Percentiles rank a stretch among this genome's conserved stretches.
Evolutionary conservation across 805 yeast genomes (phyloP).

Genomic region (Wickerhamiella kurtzmanii): DNA sequence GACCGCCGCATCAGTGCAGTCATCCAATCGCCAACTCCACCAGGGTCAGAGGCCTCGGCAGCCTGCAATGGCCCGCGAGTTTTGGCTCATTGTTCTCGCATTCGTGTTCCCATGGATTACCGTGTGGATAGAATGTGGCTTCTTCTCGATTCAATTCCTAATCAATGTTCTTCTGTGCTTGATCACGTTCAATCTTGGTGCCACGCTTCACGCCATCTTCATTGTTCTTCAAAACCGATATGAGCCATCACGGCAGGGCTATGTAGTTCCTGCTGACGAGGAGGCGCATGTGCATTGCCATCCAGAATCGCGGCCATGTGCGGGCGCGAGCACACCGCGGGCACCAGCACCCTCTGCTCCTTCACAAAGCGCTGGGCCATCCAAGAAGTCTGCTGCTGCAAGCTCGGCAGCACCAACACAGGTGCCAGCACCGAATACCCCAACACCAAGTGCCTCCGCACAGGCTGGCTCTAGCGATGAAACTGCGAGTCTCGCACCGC

Average conservation of each 20-base stretch:
- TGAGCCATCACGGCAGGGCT: not conserved
- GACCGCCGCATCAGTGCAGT: no score
- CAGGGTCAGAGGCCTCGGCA: no score
- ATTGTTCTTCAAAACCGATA: not conserved
- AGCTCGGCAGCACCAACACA: not conserved
- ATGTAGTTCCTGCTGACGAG: not conserved
- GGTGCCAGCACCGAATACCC: no score
- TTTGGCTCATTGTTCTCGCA: not conserved
- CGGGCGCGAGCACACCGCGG: not conserved
- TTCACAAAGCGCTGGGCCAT: not conserved
- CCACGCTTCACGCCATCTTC: slow-evolving; percentile 1
- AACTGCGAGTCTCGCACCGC: not conserved
- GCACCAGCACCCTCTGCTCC: not conserved
- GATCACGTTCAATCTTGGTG: not conserved
- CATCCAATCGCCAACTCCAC: no score
- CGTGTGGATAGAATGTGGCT: slow-evolving; percentile 2
- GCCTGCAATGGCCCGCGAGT: not conserved
- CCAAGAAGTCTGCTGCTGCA: not conserved
- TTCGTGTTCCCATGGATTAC: not conserved
- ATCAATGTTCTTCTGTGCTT: not conserved
- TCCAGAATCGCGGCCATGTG: not conserved
- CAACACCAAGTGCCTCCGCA: not conserved
- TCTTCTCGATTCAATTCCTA: not conserved
- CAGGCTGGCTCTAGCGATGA: not conserved
- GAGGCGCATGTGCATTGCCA: not conserved